phyloP scores from a whole-genome alignment of 176 grass and related monocot genomes.

The Eleusine coracana region DNA sequence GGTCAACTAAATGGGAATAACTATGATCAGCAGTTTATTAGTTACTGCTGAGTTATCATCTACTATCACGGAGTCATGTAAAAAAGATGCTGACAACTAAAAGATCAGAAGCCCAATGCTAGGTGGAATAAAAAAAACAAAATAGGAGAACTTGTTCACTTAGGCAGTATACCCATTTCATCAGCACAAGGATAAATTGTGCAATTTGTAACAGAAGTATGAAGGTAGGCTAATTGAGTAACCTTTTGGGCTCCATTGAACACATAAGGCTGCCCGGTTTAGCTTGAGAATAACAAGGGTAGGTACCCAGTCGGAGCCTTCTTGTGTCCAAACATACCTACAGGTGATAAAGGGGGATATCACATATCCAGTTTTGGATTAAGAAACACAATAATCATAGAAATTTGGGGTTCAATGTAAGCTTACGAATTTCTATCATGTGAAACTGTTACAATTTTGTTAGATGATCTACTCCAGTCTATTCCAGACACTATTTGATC shows the following conservation, averaged over 20 bases:
- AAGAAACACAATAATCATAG: not conserved
- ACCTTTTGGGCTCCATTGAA: slow-evolving; percentile 97
- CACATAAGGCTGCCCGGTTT: slow-evolving; percentile 96
- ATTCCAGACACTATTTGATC: slow-evolving; percentile 98
- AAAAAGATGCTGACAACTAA: slow-evolving; percentile 13
- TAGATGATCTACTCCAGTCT: slow-evolving; percentile 84
- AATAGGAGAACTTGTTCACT: slow-evolving; percentile 7
- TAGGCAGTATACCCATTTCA: slow-evolving; percentile 12
- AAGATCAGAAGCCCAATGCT: not conserved
- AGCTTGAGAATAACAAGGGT: slow-evolving; percentile 98
- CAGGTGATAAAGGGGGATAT: not conserved
- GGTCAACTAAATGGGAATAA: not conserved
- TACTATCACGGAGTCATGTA: slow-evolving; percentile 3
- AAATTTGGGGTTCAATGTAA: slow-evolving; percentile 4
- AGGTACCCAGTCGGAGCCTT: slow-evolving; percentile 91
- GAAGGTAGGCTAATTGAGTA: not conserved
- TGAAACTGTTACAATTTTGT: slow-evolving; percentile 97
- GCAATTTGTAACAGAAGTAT: slow-evolving; percentile 2
- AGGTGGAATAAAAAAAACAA: not conserved
- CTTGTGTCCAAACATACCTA: slow-evolving; percentile 99
- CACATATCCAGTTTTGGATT: slow-evolving; percentile 8
- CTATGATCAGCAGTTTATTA: not conserved
- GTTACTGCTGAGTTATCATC: not conserved
- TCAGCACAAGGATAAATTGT: not conserved
- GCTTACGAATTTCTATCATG: slow-evolving; percentile 99